Evolutionary conservation across 2,329 filamentous ascomycete species (phyloP), one percentile per base, ranked within the genome.

Genomic region (Clonostachys rosea): DNA sequence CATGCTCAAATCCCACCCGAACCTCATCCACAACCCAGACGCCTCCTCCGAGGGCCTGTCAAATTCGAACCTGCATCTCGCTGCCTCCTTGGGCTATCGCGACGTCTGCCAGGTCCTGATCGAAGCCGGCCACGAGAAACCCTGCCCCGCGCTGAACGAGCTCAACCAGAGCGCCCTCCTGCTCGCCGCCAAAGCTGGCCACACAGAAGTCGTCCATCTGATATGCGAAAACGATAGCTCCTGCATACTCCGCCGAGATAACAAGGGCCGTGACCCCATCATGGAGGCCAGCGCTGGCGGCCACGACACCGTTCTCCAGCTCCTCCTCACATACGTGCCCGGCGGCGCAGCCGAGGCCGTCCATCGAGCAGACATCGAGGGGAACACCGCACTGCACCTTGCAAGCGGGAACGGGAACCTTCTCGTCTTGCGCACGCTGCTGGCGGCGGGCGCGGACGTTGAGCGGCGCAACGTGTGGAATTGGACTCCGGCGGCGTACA

Each of bases 311-410:
- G 75, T 77, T 6, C 63, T 86, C n/a, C 82, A 85, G 61, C 75
- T 86, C 46, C 69, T 86, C 33, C 66, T 86, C 45, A 85, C 81
- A 0, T 83, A 78, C 55, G 75, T 73, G 2, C 79, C 81, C 8
- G 67, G 68, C n/a, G 79, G 79, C 13, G 70, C 78, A 0, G 63
- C 65, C 18, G 69, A 70, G 1, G 76, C 79, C 4, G 75, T 87
- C 7, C 72, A 73, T 42, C 70, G 75, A 33, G 71, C 75, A 5
- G 90, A 95, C 59, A 58, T 75, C 2, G 79, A 86, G 49, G 90
- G 90, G n/a, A 94, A 95, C 61, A 95, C 89, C 3, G 87, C 89
- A 1, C 72, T 95, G 40, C 90, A 95, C 67, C 91, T 94, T 68
- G 91, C 91, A 12, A 89, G 84, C 58, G 86, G 86, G 42, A 88